Evolutionary conservation across 805 yeast species (phyloP).

Genomic region (Yamadazyma ubonensis): DNA sequence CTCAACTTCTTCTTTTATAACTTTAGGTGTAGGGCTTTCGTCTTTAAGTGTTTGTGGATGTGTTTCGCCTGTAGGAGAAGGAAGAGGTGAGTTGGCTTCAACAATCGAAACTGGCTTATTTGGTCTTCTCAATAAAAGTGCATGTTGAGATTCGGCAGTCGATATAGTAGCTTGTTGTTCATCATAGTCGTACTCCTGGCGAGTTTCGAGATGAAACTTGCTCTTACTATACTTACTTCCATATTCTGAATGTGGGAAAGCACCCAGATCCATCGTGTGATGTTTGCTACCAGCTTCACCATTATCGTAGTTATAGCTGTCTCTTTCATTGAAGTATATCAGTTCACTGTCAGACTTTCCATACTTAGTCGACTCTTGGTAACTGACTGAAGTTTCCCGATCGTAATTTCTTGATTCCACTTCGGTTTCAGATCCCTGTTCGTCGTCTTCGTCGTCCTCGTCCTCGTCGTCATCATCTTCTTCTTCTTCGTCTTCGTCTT

Average conservation of each 20-base stretch:
- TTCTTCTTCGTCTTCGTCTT: constrained; percentile 1
- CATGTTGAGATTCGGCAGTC: constrained; percentile 7
- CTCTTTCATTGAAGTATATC: neutral
- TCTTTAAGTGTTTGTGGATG: neutral
- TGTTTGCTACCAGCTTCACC: neutral
- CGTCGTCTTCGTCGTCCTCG: constrained; percentile 7
- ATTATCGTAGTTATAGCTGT: neutral
- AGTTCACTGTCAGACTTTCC: neutral
- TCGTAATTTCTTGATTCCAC: constrained; percentile 5
- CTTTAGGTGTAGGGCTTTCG: neutral
- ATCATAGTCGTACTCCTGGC: constrained; percentile 3
- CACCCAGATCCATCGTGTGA: neutral
- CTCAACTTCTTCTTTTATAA: neutral
- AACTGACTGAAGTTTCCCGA: constrained; percentile 3
- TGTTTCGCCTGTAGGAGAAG: constrained; percentile 7
- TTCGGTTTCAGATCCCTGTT: constrained; percentile 8
- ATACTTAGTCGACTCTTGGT: constrained; percentile 1
- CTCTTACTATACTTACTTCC: neutral
- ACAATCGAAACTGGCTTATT: constrained; percentile 8
- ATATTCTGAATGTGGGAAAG: neutral
- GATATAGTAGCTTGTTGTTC: constrained; percentile 8
- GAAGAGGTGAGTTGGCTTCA: constrained; percentile 6
- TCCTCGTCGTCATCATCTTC: constrained; percentile 2
- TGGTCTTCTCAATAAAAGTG: constrained; percentile 5
- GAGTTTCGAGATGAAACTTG: neutral